phyloP scores from a whole-genome alignment of 2,329 filamentous ascomycete genomes.

The Cordyceps tenuipes region DNA sequence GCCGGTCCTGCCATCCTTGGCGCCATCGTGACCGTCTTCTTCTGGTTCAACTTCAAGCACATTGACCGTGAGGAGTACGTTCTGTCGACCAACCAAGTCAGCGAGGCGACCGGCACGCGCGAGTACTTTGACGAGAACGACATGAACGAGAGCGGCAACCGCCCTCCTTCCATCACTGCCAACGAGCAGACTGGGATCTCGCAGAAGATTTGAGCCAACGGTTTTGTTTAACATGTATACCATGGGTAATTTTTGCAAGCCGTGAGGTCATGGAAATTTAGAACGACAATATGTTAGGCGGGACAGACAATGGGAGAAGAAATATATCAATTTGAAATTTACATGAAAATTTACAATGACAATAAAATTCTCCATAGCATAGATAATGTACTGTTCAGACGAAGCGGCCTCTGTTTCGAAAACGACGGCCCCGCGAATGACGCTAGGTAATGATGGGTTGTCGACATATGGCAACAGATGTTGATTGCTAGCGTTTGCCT shows the following conservation, averaged over 20 bases:
- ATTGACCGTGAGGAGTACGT: constrained; percentile 20
- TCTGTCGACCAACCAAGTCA: constrained; percentile 17
- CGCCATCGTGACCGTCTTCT: constrained; percentile 33
- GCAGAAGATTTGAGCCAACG: not conserved
- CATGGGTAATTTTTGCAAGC: not conserved
- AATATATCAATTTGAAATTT: constrained; percentile 4
- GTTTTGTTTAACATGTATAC: not conserved
- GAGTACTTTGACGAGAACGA: constrained; percentile 10
- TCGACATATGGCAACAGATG: not conserved
- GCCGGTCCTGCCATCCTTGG: constrained; percentile 39
- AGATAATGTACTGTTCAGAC: not conserved
- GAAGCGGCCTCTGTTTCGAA: not conserved
- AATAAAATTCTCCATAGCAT: not conserved
- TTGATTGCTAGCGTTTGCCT: not conserved
- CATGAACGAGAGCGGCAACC: constrained; percentile 8
- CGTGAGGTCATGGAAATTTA: not conserved
- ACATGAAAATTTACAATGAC: not conserved
- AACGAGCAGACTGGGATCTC: constrained; percentile 10
- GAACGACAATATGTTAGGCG: too few relatives aligned
- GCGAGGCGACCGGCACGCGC: constrained; percentile 15
- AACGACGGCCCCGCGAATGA: not conserved
- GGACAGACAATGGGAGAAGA: not conserved
- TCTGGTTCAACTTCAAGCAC: constrained; percentile 21
- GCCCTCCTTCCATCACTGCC: constrained; percentile 4
- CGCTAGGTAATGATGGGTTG: not conserved